Base-by-base conservation (phyloP, 1,284 basidiomycete genomes). In the Caloboletus firmus region DNA sequence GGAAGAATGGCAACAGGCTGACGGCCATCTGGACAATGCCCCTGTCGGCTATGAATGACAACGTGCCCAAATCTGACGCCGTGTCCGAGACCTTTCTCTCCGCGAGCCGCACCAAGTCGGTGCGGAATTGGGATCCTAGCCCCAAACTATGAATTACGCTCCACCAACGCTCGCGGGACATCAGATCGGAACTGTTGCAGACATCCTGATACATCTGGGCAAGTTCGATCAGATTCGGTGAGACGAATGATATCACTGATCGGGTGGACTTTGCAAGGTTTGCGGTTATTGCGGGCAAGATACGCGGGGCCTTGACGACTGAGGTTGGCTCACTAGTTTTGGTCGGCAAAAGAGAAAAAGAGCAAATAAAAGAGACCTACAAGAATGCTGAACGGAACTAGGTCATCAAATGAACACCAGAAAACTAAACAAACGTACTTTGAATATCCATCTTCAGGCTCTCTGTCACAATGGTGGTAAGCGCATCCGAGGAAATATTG, bases 211-310 rank as follows among this genome's bases (percentile, higher is more conserved):
- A 89, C 52, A 96, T 74, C 13, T 83, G 78, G 15, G 75, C 71
- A 18, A 96, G 79, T 69, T 96, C 94, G 26, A 89, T 72, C 15
- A 86, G 66, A 70, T 96, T 96, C 0, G 94, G 93, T 0, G 92
- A 87, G 37, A 84, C 77, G 60, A 85, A 91, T 4, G 84, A 74
- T 36, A 94, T 75, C 3, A 83, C 80, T 4, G 84, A 67, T 39
- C 61, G 63, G 13, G 57, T 55, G 36, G 62, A 48, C 18, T 53
- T 54, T 50, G 61, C 43, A 13, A 75, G 45, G 42, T 72, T 68
- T 7, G 74, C 62, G 13, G 71, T 61, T 51, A 95, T 73, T 1
- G 89, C 85, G 0, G 84, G 79, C 10, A 95, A 66, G 43, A 98
- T 82, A 3, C 79, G 76, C 2, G 77, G 75, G 3, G 90, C 87